Percentiles rank a stretch among this genome's conserved stretches.
Evolutionary conservation across 768 basidiomycete genomes (phyloP).

Genomic region (Kwoniella shandongensis): DNA sequence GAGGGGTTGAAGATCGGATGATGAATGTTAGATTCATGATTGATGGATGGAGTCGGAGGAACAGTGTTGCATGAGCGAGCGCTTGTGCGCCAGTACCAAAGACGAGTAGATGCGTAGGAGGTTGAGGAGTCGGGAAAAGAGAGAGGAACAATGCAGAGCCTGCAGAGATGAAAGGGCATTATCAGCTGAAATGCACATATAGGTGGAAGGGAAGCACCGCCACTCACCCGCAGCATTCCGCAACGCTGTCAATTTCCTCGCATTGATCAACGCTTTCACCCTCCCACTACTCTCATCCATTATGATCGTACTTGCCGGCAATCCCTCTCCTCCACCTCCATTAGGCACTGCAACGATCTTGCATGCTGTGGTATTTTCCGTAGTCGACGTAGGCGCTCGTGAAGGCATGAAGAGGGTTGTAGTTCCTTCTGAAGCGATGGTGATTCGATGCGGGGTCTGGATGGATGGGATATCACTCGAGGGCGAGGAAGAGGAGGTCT

Average conservation of each 20-base stretch:
- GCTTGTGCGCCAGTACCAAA: constrained; percentile 50
- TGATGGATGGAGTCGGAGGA: constrained; percentile 34
- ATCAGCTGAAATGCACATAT: too few relatives aligned
- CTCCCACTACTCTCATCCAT: constrained; percentile 69
- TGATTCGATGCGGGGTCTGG: constrained; percentile 64
- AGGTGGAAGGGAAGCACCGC: too few relatives aligned
- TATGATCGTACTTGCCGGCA: constrained; percentile 75
- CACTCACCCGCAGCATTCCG: constrained; percentile 74
- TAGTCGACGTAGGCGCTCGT: constrained; percentile 54
- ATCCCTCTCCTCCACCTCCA: constrained; percentile 58
- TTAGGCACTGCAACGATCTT: constrained; percentile 79
- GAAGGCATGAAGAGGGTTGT: constrained; percentile 82
- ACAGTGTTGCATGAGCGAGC: constrained; percentile 41
- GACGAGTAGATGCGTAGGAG: constrained; percentile 27
- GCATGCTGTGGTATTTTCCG: constrained; percentile 58
- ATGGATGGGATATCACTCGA: constrained; percentile 23
- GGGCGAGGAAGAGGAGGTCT: neutral
- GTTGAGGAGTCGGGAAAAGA: constrained; percentile 12
- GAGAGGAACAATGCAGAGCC: constrained; percentile 44
- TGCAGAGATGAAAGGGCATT: constrained; percentile 6
- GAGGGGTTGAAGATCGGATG: constrained; percentile 56
- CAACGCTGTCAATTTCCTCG: constrained; percentile 71
- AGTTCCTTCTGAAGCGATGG: constrained; percentile 61
- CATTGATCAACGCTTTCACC: constrained; percentile 75
- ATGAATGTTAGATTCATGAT: constrained; percentile 38